phyloP scores from a whole-genome alignment of 306 rosid species.

The Dryas drummondii region DNA sequence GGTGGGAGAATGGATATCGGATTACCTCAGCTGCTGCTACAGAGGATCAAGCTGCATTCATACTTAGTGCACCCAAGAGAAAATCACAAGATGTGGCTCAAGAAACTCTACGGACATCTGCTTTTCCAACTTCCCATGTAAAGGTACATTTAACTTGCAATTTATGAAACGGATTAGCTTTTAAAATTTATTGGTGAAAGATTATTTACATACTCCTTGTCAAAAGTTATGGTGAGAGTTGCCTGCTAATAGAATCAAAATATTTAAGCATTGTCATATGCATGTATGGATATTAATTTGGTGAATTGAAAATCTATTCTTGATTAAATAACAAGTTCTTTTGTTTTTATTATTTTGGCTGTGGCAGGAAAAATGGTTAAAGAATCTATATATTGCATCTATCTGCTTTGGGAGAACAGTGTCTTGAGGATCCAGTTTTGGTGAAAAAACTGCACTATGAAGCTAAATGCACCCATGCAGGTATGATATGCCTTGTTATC shows the following conservation, averaged over 20 bases:
- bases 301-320: not conserved
- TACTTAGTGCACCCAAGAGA: slow-evolving; percentile 43
- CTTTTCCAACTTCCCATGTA: slow-evolving; percentile 40
- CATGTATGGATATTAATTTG: not conserved
- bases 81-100: slow-evolving; percentile 42
- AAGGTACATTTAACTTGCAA: slow-evolving; percentile 30
- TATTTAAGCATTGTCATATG: not conserved
- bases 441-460: slow-evolving; percentile 14
- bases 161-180: not conserved
- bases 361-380: slow-evolving; percentile 46
- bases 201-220: not conserved
- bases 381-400: slow-evolving; percentile 43
- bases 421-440: slow-evolving; percentile 23
- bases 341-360: not conserved
- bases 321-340: not conserved
- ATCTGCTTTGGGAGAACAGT: slow-evolving; percentile 45
- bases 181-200: not conserved
- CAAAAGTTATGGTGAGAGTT: not conserved
- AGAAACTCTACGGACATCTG: slow-evolving; percentile 45
- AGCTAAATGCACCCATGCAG: slow-evolving; percentile 9
- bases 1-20: slow-evolving; percentile 48
- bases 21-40: slow-evolving; percentile 48
- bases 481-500: slow-evolving; percentile 2
- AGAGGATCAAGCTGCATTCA: slow-evolving; percentile 49
- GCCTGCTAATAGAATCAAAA: not conserved